Evolutionary conservation across 164 flowering plant species (phyloP).

Genomic region (Berberis thunbergii): DNA sequence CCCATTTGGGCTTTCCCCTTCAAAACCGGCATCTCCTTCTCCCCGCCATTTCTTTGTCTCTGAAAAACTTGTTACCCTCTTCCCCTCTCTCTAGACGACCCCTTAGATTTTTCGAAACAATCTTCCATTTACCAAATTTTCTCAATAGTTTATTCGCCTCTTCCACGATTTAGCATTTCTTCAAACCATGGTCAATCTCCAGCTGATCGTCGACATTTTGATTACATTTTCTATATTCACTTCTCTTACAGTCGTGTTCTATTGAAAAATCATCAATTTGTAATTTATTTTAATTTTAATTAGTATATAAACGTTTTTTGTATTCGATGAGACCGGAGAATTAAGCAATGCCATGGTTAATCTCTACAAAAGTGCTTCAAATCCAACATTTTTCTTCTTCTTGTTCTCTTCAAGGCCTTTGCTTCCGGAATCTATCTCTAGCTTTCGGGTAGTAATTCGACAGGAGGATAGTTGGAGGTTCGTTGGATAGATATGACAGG

Average conservation of each 20-base stretch:
- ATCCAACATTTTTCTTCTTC: too few species aligned
- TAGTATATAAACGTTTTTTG: not conserved
- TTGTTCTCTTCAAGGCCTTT: too few species aligned
- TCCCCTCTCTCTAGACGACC: constrained; percentile 15
- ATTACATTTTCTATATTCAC: not conserved
- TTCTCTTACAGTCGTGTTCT: not conserved
- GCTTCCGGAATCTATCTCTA: too few species aligned
- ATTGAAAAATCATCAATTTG: not conserved
- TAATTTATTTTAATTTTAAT: not conserved
- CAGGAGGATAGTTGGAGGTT: not conserved
- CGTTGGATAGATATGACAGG: constrained; percentile 3
- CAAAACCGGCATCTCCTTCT: constrained; percentile 28
- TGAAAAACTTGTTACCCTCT: not conserved
- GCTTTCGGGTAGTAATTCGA: not conserved
- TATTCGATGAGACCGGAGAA: not conserved
- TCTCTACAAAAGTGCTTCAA: too few species aligned
- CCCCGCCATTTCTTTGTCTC: constrained; percentile 43
- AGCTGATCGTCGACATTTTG: not conserved
- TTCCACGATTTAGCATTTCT: not conserved
- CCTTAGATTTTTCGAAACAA: not conserved
- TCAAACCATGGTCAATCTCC: constrained; percentile 1
- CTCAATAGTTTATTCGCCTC: not conserved
- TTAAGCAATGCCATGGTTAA: constrained; percentile 8
- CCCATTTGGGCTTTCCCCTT: constrained; percentile 4
- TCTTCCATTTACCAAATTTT: not conserved